These are phyloP conservation scores for Pseudohalonectria lignicola DNA, from an alignment of 2,329 filamentous ascomycete genomes.

Conservation along the genomic window DNA sequence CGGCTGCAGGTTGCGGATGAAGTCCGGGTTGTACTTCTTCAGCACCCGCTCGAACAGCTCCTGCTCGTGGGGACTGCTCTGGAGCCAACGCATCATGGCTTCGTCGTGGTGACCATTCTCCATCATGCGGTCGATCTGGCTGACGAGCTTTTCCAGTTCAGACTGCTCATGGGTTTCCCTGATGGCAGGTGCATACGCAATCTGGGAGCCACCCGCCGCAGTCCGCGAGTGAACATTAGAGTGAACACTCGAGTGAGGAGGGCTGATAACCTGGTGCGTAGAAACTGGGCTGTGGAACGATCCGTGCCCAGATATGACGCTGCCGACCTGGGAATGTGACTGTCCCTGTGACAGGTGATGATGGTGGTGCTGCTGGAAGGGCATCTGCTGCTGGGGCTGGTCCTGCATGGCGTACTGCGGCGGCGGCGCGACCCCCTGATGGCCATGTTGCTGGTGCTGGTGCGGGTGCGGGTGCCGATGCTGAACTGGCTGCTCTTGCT, in stretches of 20 bases:
- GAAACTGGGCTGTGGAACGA: slow-evolving; percentile 2
- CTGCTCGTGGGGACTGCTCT: slow-evolving; percentile 45
- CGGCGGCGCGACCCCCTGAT: slow-evolving; percentile 5
- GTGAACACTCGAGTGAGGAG: slow-evolving; percentile 11
- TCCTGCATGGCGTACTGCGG: too few relatives aligned
- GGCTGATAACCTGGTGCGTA: slow-evolving; percentile 9
- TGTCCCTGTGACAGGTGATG: slow-evolving; percentile 10
- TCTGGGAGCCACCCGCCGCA: too few relatives aligned
- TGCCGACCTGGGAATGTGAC: slow-evolving; percentile 2
- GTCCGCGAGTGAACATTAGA: background rate
- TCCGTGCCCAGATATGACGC: background rate
- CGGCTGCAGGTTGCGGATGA: slow-evolving; percentile 46
- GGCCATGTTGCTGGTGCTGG: slow-evolving; percentile 4
- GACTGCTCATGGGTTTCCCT: slow-evolving; percentile 34
- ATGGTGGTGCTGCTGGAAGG: slow-evolving; percentile 13
- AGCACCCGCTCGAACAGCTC: slow-evolving; percentile 51
- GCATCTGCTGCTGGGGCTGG: slow-evolving; percentile 4
- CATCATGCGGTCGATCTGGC: slow-evolving; percentile 52
- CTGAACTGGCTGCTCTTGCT: slow-evolving; percentile 6
- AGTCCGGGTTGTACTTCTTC: slow-evolving; percentile 35
- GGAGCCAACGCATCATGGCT: slow-evolving; percentile 56
- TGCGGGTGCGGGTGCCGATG: slow-evolving; percentile 6
- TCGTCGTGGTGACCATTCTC: slow-evolving; percentile 49
- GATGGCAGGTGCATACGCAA: slow-evolving; percentile 25
- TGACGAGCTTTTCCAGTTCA: slow-evolving; percentile 44